Evolutionary conservation across 495 filamentous ascomycete genomes (phyloP).

Genomic region (Xanthoparmelia taractica): DNA sequence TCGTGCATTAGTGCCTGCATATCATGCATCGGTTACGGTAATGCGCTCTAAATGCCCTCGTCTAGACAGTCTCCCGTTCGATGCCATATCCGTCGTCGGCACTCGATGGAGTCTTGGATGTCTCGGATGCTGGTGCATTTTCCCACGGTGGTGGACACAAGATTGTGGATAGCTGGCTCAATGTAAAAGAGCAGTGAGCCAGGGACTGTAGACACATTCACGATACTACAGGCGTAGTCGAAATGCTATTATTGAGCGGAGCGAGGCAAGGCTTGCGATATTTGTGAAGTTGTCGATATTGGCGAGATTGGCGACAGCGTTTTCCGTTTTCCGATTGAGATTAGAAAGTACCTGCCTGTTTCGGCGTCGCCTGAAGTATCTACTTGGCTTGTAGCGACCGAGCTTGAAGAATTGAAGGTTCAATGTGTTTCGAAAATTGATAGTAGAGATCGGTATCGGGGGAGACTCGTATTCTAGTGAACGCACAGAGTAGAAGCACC

Average conservation of each 20-base stretch:
- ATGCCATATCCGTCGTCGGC: not conserved
- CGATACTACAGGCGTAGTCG: not conserved
- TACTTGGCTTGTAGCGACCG: not conserved
- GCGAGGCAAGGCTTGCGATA: not conserved
- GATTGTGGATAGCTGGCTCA: not conserved
- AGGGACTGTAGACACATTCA: not conserved
- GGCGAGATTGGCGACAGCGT: not conserved
- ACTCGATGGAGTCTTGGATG: not conserved
- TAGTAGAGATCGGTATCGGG: too few relatives aligned
- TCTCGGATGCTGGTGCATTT: not conserved
- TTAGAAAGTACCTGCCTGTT: not conserved
- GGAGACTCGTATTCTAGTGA: too few relatives aligned
- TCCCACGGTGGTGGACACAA: not conserved
- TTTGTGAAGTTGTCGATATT: not conserved
- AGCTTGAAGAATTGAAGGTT: too few relatives aligned
- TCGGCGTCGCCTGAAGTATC: not conserved
- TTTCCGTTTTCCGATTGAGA: not conserved
- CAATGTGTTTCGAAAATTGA: too few relatives aligned
- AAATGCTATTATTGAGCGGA: not conserved
- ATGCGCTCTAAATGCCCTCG: not conserved
- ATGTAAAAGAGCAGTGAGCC: not conserved
- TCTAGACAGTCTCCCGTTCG: not conserved
- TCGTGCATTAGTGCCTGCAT: conserved; percentile 20
- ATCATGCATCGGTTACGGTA: not conserved
- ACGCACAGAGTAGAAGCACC: too few relatives aligned